These are phyloP conservation scores for Melampsora abietis-canadensis DNA, from an alignment of 1,284 basidiomycete genomes.

Conservation along the genomic window DNA sequence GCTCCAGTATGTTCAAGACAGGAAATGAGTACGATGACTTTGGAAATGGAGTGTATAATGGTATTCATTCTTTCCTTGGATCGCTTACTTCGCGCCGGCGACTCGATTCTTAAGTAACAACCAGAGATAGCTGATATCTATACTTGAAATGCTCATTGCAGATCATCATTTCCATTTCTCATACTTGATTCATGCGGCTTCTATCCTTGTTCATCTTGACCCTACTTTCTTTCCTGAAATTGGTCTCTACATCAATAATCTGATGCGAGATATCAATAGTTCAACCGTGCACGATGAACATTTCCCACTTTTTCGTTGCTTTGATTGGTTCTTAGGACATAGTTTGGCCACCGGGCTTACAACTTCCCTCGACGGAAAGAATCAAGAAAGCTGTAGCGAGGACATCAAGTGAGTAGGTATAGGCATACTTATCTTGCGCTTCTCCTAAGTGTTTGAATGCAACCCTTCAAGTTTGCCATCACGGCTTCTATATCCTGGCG, in stretches of 20 bases:
- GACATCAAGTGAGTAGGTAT: slow-evolving; percentile 36
- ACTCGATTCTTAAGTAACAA: not conserved
- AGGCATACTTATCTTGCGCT: too few relatives aligned
- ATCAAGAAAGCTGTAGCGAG: slow-evolving; percentile 45
- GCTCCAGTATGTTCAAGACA: slow-evolving; percentile 33
- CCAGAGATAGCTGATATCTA: not conserved
- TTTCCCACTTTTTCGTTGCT: slow-evolving; percentile 42
- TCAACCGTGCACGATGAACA: slow-evolving; percentile 1
- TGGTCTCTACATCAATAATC: slow-evolving; percentile 12
- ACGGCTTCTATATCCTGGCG: too few relatives aligned
- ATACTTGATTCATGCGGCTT: slow-evolving; percentile 44
- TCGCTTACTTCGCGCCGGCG: too few relatives aligned
- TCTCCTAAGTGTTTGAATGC: too few relatives aligned
- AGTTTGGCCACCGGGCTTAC: slow-evolving; percentile 43
- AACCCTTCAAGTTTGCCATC: too few relatives aligned
- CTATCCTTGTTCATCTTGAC: slow-evolving; percentile 42
- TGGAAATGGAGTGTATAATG: slow-evolving; percentile 43
- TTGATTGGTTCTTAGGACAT: slow-evolving; percentile 45
- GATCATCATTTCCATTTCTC: slow-evolving; percentile 44
- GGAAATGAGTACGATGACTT: slow-evolving; percentile 44
- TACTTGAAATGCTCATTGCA: slow-evolving; percentile 4
- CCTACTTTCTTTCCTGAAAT: slow-evolving; percentile 16
- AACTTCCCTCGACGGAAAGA: slow-evolving; percentile 42
- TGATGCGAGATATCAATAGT: slow-evolving; percentile 41
- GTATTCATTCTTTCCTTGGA: not conserved